phyloP scores from a whole-genome alignment of 2,329 filamentous ascomycete genomes.

The Ceratocystis eucalypticola region DNA sequence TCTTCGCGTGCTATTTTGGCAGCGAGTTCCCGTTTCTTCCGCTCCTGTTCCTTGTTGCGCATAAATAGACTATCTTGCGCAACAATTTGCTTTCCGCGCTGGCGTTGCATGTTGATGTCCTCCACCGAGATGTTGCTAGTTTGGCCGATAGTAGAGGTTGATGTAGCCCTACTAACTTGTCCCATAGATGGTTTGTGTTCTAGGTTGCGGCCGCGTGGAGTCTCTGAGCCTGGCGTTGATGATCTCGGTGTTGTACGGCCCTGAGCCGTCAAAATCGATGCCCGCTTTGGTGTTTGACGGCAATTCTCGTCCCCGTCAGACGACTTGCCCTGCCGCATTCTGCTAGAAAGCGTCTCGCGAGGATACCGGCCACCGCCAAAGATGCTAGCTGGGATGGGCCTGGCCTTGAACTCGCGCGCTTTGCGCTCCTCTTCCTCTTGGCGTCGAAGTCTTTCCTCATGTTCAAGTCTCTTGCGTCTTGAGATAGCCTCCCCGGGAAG shows the following conservation, averaged over 20 bases:
- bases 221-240: slow-evolving; percentile 15
- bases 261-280: slow-evolving; percentile 20
- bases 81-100: slow-evolving; percentile 41
- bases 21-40: slow-evolving; percentile 39
- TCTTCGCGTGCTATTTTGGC: slow-evolving; percentile 44
- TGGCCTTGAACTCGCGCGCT: slow-evolving; percentile 51
- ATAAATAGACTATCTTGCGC: slow-evolving; percentile 37
- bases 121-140: slow-evolving; percentile 38
- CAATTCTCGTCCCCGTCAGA: slow-evolving; percentile 23
- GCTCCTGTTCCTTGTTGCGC: slow-evolving; percentile 39
- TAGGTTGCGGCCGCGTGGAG: slow-evolving; percentile 15
- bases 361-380: slow-evolving; percentile 32
- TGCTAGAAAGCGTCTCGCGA: slow-evolving; percentile 45
- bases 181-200: slow-evolving; percentile 10
- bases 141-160: slow-evolving; percentile 35
- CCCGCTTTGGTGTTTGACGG: slow-evolving; percentile 20
- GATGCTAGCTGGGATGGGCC: slow-evolving; percentile 37
- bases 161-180: slow-evolving; percentile 30
- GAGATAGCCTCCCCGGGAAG: slow-evolving; percentile 50
- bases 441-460: slow-evolving; percentile 40
- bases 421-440: slow-evolving; percentile 48
- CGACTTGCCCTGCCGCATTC: slow-evolving; percentile 38
- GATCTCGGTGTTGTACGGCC: slow-evolving; percentile 13
- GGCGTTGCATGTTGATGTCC: slow-evolving; percentile 37
- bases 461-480: slow-evolving; percentile 40